phyloP scores from a whole-genome alignment of 2,329 filamentous ascomycete genomes.

The Fusarium sp. region DNA sequence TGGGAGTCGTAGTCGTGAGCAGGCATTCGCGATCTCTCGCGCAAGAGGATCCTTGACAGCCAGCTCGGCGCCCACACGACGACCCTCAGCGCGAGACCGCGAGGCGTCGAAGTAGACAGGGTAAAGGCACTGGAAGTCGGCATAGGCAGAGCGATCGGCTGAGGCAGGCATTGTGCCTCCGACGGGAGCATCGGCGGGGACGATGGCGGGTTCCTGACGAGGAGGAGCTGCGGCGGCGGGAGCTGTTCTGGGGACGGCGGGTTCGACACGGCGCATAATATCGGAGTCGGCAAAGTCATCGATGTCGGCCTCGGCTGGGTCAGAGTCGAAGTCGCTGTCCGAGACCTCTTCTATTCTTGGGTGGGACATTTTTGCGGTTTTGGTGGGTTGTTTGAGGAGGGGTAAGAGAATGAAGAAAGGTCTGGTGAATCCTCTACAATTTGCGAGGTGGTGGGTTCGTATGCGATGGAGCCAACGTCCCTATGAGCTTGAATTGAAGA shows the following conservation, averaged over 20 bases:
- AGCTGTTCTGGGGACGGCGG: slow-evolving; percentile 42
- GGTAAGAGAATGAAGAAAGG: slow-evolving; percentile 1
- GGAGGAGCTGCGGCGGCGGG: slow-evolving; percentile 45
- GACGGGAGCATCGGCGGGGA: slow-evolving; percentile 48
- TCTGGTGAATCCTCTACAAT: background rate
- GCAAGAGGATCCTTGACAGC: slow-evolving; percentile 89
- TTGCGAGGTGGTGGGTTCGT: background rate
- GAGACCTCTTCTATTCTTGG: slow-evolving; percentile 92
- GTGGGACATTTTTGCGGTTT: slow-evolving; percentile 73
- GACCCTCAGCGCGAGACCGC: slow-evolving; percentile 79
- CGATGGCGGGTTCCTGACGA: slow-evolving; percentile 44
- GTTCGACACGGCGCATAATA: slow-evolving; percentile 62
- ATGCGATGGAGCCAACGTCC: background rate
- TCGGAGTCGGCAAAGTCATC: slow-evolving; percentile 69
- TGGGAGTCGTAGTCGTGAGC: slow-evolving; percentile 74
- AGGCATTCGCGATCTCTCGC: slow-evolving; percentile 88
- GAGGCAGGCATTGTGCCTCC: slow-evolving; percentile 47
- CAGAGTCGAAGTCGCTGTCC: slow-evolving; percentile 80
- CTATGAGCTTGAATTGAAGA: background rate
- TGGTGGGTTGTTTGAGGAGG: slow-evolving; percentile 17
- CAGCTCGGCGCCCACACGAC: slow-evolving; percentile 77
- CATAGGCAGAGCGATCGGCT: slow-evolving; percentile 68
- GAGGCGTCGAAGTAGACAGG: slow-evolving; percentile 92
- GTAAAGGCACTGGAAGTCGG: slow-evolving; percentile 89
- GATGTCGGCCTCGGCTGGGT: slow-evolving; percentile 89